Evolutionary conservation across 768 basidiomycete species (phyloP).

Genomic region (Phylloporus sp.): DNA sequence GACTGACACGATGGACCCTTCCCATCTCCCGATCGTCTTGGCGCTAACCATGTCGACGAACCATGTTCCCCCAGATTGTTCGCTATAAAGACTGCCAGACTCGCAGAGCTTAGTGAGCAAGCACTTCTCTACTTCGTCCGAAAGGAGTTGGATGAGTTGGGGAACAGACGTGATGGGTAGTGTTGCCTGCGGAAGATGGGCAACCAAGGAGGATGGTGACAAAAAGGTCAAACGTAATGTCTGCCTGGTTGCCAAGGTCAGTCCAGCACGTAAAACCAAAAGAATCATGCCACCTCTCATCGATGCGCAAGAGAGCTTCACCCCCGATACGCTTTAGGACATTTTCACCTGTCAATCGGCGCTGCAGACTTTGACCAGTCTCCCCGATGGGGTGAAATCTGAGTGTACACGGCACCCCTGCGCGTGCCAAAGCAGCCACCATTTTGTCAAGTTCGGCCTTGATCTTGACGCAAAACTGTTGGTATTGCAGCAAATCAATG

Average conservation of each 20-base stretch:
- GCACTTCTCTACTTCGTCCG: slow-evolving; percentile 73
- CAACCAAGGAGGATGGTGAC: slow-evolving; percentile 73
- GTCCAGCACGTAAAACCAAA: not conserved
- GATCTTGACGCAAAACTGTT: slow-evolving; percentile 65
- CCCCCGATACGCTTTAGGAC: slow-evolving; percentile 52
- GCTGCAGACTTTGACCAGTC: slow-evolving; percentile 54
- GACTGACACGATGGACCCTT: slow-evolving; percentile 70
- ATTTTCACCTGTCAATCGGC: slow-evolving; percentile 40
- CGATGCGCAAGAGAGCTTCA: slow-evolving; percentile 69
- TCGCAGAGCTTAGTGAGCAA: slow-evolving; percentile 67
- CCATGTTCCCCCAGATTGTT: slow-evolving; percentile 56
- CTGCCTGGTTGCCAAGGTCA: slow-evolving; percentile 42
- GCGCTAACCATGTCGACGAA: slow-evolving; percentile 72
- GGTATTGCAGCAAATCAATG: slow-evolving; percentile 78
- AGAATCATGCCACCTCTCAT: slow-evolving; percentile 47
- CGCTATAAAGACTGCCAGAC: slow-evolving; percentile 56
- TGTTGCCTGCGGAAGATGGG: slow-evolving; percentile 78
- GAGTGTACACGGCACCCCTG: slow-evolving; percentile 54
- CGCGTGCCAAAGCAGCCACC: slow-evolving; percentile 43
- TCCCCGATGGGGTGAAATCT: slow-evolving; percentile 66
- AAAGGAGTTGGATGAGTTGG: slow-evolving; percentile 69
- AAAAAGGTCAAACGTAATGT: slow-evolving; percentile 71
- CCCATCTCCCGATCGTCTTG: slow-evolving; percentile 69
- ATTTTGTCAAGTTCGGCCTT: slow-evolving; percentile 54
- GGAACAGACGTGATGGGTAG: slow-evolving; percentile 69